phyloP scores from a whole-genome alignment of 2,329 filamentous ascomycete species.

The Falciphora oryzae region DNA sequence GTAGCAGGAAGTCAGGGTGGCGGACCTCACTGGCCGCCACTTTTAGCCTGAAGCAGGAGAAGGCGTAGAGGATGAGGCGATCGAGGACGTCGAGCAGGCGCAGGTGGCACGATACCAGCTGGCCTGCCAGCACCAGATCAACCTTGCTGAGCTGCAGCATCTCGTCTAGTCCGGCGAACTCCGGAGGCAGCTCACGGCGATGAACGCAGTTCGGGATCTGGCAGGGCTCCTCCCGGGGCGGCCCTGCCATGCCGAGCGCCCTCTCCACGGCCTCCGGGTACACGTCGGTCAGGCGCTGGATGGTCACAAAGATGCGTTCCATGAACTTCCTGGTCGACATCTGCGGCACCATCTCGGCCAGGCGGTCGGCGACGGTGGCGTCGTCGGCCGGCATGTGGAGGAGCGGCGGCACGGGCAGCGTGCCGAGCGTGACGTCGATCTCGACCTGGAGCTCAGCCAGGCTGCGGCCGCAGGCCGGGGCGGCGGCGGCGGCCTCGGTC shows the following conservation, averaged over 20 bases:
- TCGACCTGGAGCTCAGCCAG: slow-evolving; percentile 21
- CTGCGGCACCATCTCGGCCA: background rate
- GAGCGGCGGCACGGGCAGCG: slow-evolving; percentile 16
- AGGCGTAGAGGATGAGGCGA: slow-evolving; percentile 24
- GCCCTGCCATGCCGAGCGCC: slow-evolving; percentile 8
- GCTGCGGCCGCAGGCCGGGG: slow-evolving; percentile 14
- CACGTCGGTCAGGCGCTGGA: slow-evolving; percentile 29
- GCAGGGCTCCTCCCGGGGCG: slow-evolving; percentile 19
- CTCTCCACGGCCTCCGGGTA: slow-evolving; percentile 27
- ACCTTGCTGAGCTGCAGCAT: slow-evolving; percentile 13
- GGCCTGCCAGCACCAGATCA: slow-evolving; percentile 30
- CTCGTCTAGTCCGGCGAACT: slow-evolving; percentile 15
- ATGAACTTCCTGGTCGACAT: background rate
- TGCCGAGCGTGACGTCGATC: slow-evolving; percentile 21
- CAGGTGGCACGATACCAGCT: slow-evolving; percentile 32
- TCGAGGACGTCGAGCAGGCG: slow-evolving; percentile 32
- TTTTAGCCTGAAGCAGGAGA: slow-evolving; percentile 26
- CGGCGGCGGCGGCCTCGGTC: background rate
- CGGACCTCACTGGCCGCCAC: slow-evolving; percentile 20
- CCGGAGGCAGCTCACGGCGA: slow-evolving; percentile 14
- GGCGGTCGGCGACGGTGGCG: slow-evolving; percentile 14
- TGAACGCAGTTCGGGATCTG: slow-evolving; percentile 30
- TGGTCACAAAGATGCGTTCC: slow-evolving; percentile 20
- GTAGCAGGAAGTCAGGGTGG: slow-evolving; percentile 30
- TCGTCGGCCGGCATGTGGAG: slow-evolving; percentile 21